Percentiles rank a stretch among this genome's conserved stretches.
Conservation (phyloP, 2,329 filamentous ascomycete genomes). For the Penicillium janthinellum region DNA sequence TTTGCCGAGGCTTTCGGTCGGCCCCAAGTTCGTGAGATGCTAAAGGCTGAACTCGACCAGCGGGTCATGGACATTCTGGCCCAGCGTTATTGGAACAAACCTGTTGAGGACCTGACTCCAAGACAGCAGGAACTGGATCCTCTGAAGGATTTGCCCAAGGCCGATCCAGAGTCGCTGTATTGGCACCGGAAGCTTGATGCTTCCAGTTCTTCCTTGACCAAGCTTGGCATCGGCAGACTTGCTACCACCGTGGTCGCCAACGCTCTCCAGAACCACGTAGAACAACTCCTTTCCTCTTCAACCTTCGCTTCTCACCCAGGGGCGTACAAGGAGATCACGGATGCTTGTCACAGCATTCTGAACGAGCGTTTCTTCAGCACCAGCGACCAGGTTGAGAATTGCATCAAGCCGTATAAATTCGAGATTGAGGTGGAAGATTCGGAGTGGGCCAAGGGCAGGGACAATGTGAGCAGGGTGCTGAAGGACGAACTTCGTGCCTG, state of each 20-base stretch:
- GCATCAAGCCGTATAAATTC: slow-evolving; percentile 98
- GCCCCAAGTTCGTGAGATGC: slow-evolving; percentile 80
- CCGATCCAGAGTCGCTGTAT: slow-evolving; percentile 80
- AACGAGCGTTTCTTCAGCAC: slow-evolving; percentile 97
- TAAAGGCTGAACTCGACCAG: slow-evolving; percentile 93
- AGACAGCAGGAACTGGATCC: slow-evolving; percentile 69
- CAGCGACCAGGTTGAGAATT: slow-evolving; percentile 96
- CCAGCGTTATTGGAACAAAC: slow-evolving; percentile 96
- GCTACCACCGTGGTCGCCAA: slow-evolving; percentile 89
- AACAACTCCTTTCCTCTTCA: slow-evolving; percentile 74
- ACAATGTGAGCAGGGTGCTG: slow-evolving; percentile 78
- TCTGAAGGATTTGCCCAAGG: slow-evolving; percentile 77
- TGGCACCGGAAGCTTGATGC: slow-evolving; percentile 96
- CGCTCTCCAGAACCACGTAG: slow-evolving; percentile 82
- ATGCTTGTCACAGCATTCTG: slow-evolving; percentile 84
- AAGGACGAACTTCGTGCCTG: slow-evolving; percentile 85
- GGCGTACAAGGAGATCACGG: slow-evolving; percentile 86
- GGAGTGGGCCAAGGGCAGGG: slow-evolving; percentile 84
- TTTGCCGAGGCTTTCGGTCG: slow-evolving; percentile 89
- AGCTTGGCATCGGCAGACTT: slow-evolving; percentile 87
- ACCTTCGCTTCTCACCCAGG: slow-evolving; percentile 90
- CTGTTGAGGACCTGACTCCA: slow-evolving; percentile 76
- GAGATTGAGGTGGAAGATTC: slow-evolving; percentile 91
- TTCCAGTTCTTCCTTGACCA: slow-evolving; percentile 85
- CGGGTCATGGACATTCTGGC: slow-evolving; percentile 91